These are phyloP conservation scores for Sedum album DNA, from an alignment of 164 flowering plant species.

Conservation along the genomic window DNA sequence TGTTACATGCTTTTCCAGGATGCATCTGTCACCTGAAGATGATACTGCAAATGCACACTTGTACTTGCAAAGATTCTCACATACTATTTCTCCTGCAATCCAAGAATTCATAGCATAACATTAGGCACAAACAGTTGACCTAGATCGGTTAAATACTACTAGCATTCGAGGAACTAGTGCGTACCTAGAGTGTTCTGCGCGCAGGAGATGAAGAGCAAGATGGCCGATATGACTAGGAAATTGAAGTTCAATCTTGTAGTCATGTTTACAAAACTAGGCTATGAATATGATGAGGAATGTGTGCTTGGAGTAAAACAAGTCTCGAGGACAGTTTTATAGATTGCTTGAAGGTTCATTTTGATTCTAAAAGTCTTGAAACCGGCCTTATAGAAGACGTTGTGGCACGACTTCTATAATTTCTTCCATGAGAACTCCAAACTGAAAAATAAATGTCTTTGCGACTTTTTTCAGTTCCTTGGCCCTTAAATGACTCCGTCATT, in stretches of 20 bases:
- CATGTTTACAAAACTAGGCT: not conserved
- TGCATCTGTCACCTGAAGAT: constrained; percentile 50
- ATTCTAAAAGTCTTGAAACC: too few relatives aligned
- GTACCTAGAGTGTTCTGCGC: constrained; percentile 2
- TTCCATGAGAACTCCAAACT: too few relatives aligned
- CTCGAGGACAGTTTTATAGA: too few relatives aligned
- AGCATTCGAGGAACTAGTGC: not conserved
- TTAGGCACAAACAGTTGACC: not conserved
- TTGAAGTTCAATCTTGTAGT: not conserved
- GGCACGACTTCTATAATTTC: too few relatives aligned
- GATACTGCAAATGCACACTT: constrained; percentile 58
- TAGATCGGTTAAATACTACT: not conserved
- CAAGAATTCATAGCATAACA: not conserved
- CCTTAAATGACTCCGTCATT: too few relatives aligned
- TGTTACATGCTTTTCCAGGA: constrained; percentile 47
- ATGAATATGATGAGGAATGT: too few relatives aligned
- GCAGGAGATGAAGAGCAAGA: not conserved
- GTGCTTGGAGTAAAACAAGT: too few relatives aligned
- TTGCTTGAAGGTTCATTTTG: too few relatives aligned
- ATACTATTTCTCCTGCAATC: constrained; percentile 31
- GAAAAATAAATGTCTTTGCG: too few relatives aligned
- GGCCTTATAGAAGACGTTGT: too few relatives aligned
- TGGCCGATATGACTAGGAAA: not conserved
- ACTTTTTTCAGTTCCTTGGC: too few relatives aligned
- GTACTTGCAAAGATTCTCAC: constrained; percentile 37